Conservation (phyloP, 202 grass and related monocot species). For the Bolboschoenoplectus hybrid region DNA sequence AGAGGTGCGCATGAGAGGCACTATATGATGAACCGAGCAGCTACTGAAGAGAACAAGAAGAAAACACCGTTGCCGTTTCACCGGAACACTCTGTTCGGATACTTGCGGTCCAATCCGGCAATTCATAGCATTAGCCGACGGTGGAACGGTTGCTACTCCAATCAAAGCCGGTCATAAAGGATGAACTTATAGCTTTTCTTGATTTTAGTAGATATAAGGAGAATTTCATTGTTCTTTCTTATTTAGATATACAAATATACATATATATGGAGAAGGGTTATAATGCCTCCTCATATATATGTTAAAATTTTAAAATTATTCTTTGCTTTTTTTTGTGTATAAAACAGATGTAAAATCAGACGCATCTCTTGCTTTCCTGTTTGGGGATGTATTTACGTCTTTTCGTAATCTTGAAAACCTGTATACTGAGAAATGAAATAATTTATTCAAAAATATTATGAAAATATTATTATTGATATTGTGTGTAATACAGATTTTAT, state of each 20-base stretch:
- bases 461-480: too few relatives aligned
- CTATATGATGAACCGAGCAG: slow-evolving; percentile 56
- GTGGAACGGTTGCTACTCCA: slow-evolving; percentile 47
- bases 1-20: slow-evolving; percentile 63
- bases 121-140: slow-evolving; percentile 78
- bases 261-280: too few relatives aligned
- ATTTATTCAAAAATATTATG: background rate
- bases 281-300: background rate
- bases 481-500: too few relatives aligned
- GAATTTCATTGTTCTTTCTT: slow-evolving; percentile 8
- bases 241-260: background rate
- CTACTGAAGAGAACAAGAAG: slow-evolving; percentile 65
- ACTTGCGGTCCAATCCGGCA: slow-evolving; percentile 74
- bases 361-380: slow-evolving; percentile 1
- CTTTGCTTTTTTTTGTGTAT: slow-evolving; percentile 5
- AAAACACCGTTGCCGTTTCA: slow-evolving; percentile 86
- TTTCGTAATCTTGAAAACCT: slow-evolving; percentile 7
- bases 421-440: background rate
- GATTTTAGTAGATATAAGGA: slow-evolving; percentile 7
- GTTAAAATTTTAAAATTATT: slow-evolving; percentile 13
- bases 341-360: slow-evolving; percentile 31
- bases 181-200: slow-evolving; percentile 37
- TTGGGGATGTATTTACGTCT: background rate
- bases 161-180: slow-evolving; percentile 7
- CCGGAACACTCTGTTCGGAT: slow-evolving; percentile 80